phyloP scores from a whole-genome alignment of 2,329 filamentous ascomycete genomes.

The Aureobasidium pullulans region DNA sequence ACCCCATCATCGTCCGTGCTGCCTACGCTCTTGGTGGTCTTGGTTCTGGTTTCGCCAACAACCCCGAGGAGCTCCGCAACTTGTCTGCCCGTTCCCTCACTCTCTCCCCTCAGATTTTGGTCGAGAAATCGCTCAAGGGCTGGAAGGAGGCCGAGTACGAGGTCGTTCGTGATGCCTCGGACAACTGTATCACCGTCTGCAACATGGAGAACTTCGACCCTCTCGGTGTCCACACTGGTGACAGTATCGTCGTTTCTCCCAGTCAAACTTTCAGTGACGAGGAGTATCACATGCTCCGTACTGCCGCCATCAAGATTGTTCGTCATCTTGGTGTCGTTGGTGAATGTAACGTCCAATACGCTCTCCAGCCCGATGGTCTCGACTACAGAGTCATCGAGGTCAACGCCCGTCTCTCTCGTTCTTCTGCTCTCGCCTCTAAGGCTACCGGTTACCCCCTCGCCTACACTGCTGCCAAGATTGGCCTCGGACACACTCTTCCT shows the following conservation, averaged over 20 bases:
- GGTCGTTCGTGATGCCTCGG: slow-evolving; percentile 90
- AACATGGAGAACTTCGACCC: slow-evolving; percentile 99
- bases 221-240: slow-evolving; percentile 93
- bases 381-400: slow-evolving; percentile 99
- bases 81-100: slow-evolving; percentile 88
- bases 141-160: slow-evolving; percentile 99
- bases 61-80: slow-evolving; percentile 87
- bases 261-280: slow-evolving; percentile 96
- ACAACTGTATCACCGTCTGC: slow-evolving; percentile 99
- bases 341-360: slow-evolving; percentile 98
- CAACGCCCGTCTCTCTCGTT: slow-evolving; percentile 95
- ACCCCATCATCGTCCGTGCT: slow-evolving; percentile 95
- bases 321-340: slow-evolving; percentile 94
- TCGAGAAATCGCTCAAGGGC: slow-evolving; percentile 97
- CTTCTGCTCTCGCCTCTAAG: slow-evolving; percentile 93
- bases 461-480: slow-evolving; percentile 97
- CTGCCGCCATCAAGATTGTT: slow-evolving; percentile 96
- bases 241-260: slow-evolving; percentile 96
- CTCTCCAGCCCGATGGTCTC: slow-evolving; percentile 88
- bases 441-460: slow-evolving; percentile 95
- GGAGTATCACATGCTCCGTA: slow-evolving; percentile 98
- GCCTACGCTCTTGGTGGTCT: slow-evolving; percentile 94
- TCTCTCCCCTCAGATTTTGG: slow-evolving; percentile 89
- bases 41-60: slow-evolving; percentile 91
- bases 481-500: slow-evolving; percentile 87